Conservation (phyloP, 768 basidiomycete genomes). For the Suillus clintonianus region DNA sequence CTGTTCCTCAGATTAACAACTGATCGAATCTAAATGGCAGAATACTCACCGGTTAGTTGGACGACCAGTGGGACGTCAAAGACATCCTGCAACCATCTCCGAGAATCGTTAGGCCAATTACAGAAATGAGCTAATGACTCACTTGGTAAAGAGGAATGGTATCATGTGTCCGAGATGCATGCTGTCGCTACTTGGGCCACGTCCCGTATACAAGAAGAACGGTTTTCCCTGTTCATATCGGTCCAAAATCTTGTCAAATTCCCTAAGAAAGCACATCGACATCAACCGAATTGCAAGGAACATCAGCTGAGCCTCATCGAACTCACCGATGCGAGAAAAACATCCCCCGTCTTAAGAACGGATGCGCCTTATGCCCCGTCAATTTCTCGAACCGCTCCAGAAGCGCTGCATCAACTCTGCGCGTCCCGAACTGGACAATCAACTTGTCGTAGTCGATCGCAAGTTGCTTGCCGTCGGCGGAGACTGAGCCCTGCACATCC, state of each 20-base stretch:
- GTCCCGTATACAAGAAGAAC: conserved; percentile 96
- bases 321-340: conserved; percentile 97
- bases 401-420: conserved; percentile 71
- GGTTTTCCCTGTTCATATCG: conserved; percentile 96
- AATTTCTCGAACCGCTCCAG: conserved; percentile 88
- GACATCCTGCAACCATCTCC: conserved; percentile 94
- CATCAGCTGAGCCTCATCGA: not conserved
- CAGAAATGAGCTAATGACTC: conserved; percentile 25
- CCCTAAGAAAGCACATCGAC: conserved; percentile 47
- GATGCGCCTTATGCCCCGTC: conserved; percentile 87
- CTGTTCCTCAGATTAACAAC: conserved; percentile 38
- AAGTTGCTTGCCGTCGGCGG: conserved; percentile 84
- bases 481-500: conserved; percentile 93
- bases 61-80: conserved; percentile 94
- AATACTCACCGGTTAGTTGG: conserved; percentile 81
- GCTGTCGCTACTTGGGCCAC: conserved; percentile 94
- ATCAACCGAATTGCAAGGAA: conserved; percentile 3
- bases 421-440: conserved; percentile 91
- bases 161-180: conserved; percentile 99
- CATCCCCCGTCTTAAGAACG: conserved; percentile 86
- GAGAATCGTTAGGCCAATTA: conserved; percentile 6
- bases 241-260: conserved; percentile 91
- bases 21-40: not conserved
- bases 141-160: conserved; percentile 98
- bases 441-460: conserved; percentile 98